These are phyloP conservation scores for Daldinia loculata DNA, from an alignment of 495 filamentous ascomycete genomes.

Conservation along the genomic window DNA sequence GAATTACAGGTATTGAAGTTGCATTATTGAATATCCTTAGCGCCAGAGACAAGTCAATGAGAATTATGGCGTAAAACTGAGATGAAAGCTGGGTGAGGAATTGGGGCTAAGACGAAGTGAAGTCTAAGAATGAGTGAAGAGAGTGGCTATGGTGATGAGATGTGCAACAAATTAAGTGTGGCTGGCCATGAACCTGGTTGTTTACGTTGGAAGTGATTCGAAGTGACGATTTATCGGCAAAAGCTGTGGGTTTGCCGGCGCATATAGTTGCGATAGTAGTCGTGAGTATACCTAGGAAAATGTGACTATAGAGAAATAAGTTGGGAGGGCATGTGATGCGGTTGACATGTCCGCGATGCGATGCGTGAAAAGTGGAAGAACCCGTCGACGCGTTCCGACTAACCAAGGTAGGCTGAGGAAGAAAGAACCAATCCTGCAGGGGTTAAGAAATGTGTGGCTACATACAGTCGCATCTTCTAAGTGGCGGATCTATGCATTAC, in stretches of 20 bases:
- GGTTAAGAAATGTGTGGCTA: constrained; percentile 36
- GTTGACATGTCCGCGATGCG: constrained; percentile 36
- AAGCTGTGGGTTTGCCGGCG: neutral
- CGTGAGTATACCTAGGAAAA: constrained; percentile 27
- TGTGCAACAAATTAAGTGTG: constrained; percentile 30
- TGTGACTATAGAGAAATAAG: constrained; percentile 24
- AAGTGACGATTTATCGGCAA: constrained; percentile 2
- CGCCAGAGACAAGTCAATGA: constrained; percentile 1
- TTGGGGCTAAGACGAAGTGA: neutral
- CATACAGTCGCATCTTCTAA: constrained; percentile 29
- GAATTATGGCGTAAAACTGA: constrained; percentile 10
- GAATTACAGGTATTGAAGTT: constrained; percentile 25
- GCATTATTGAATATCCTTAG: constrained; percentile 25
- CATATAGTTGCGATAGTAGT: constrained; percentile 16
- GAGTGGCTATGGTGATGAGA: constrained; percentile 21
- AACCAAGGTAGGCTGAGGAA: constrained; percentile 33
- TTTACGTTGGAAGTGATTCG: constrained; percentile 22
- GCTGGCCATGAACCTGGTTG: constrained; percentile 26
- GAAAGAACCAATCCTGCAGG: constrained; percentile 27
- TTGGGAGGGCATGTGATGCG: constrained; percentile 35
- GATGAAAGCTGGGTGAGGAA: constrained; percentile 6
- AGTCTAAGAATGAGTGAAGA: constrained; percentile 5
- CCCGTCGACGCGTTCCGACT: constrained; percentile 42
- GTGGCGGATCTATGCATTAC: constrained; percentile 21
- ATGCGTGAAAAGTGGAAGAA: constrained; percentile 45